Evolutionary conservation across 345 rosid species (phyloP), one percentile per base, ranked within the genome.

Genomic region (Linum lewisii): DNA sequence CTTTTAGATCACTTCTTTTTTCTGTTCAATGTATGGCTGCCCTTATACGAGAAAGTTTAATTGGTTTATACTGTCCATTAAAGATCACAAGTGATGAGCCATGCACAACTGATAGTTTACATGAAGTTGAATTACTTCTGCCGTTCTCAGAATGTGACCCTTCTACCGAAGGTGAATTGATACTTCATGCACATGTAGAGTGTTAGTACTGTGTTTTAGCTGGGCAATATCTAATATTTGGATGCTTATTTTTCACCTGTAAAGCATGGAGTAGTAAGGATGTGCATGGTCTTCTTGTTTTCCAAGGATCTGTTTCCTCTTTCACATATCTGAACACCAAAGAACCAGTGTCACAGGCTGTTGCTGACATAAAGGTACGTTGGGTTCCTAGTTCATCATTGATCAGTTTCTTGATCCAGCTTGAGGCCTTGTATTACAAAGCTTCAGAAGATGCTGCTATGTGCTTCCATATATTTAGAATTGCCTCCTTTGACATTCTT

Each of bases 311-410:
- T 0, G 63, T 92, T 49, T 75, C 77, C 72, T 86, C 94, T 20
- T 82, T 67, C 71, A 85, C 97, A 24, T 83, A 81, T 75, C 66
- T 80, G 74, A 80, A 78, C 71, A 69, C 75, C 13, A 88, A 86
- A 73, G 98, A 92, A 73, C 80, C 87, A 45, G 72, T 81, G 67
- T 83, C 90, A 51, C 91, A 86, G 73, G 95, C 96, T 62, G 65
- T 86, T 72, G 63, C 83, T 67, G 95, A 84, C 73, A 82, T 92
- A 51, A 88, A 88, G 97, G 94, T 92, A 71, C 60, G 32, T 24
- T 21, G 56, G 13, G 20, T 15, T 24, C 50, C 32, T 19, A 51
- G n/a, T 36, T 34, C 8, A 21, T 53, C 44, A 38, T 62, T 42
- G 26, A 67, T 42, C 47, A 11, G 18, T 42, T 42, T 42, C 47